Base-by-base conservation (phyloP, 768 basidiomycete species). In the Pseudohyphozyma bogoriensis region DNA sequence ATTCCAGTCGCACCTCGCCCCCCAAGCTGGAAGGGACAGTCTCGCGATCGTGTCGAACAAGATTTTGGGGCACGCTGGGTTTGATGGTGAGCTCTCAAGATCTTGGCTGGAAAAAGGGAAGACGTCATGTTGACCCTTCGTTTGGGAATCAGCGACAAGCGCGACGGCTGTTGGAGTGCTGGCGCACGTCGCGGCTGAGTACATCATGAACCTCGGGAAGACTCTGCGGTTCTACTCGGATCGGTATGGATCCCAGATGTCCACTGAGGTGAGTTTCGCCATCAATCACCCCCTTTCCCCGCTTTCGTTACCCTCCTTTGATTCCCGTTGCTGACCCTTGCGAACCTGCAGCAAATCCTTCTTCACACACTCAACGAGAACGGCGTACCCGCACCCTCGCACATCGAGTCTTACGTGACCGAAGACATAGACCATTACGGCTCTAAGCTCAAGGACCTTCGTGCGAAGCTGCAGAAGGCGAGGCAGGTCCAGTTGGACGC, bases 331-430 rank as follows among this genome's bases (percentile, higher is more conserved):
- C n/a, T n/a, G n/a, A 36, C 31, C 18, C 59, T 20, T n/a, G n/a
- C n/a, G n/a, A n/a, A n/a, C n/a, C 26, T 35, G n/a, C 60, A 93
- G 89, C 89, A 93, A 83, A 92, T 95, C 36, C 83, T 93, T 39
- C 79, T 91, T 2, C 89, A 93, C 72, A 86, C 89, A 1, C 76
- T 96, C 22, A 88, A 91, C 66, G 89, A 95, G 74, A 87, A 86
- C 61, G 92, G 92, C 7, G 82, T 81, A 10, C 82, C 87, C 0
- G 80, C 82, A 57, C 76, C 90, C 12, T 79, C 83, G 68, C 85
- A 87, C 63, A 80, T 97, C 1, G 89, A 92, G 67, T 79, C 83
- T 16, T 91, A 95, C 71, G 82, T 96, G 71, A 82, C 82, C 51
- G 91, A 96, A 62, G 93, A 95, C 62, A 79, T 97, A 42, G 78